Percentiles rank a stretch among this genome's conserved stretches.
These are phyloP conservation scores for Boletus vermiculosoides DNA, from an alignment of 768 basidiomycete species.

Conservation along the genomic window DNA sequence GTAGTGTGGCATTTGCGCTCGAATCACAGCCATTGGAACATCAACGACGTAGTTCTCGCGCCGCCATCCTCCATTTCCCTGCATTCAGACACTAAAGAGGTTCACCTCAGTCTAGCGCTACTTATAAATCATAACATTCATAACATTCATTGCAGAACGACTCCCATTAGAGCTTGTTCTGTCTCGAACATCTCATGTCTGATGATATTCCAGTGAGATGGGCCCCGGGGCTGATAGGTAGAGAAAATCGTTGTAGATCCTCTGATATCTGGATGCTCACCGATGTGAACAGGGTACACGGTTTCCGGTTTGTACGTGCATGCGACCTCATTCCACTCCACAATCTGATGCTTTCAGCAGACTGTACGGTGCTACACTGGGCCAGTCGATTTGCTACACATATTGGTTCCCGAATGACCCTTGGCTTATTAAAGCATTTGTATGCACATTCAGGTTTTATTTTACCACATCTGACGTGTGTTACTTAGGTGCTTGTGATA, in stretches of 20 bases:
- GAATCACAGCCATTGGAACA: no score
- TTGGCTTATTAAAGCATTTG: background rate
- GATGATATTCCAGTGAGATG: no score
- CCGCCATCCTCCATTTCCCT: no score
- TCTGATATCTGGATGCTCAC: no score
- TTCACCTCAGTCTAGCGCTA: background rate
- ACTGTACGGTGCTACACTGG: slow-evolving; percentile 15
- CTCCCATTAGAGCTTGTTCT: no score
- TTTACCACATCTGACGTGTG: background rate
- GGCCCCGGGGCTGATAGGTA: no score
- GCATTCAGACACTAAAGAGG: background rate
- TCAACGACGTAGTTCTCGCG: background rate
- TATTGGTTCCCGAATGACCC: slow-evolving; percentile 14
- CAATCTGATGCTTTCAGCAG: background rate
- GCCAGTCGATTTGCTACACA: slow-evolving; percentile 7
- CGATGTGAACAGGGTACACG: no score
- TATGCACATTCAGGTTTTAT: background rate
- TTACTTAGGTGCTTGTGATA: background rate
- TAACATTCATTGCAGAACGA: background rate
- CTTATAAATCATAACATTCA: no score
- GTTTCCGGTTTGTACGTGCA: no score
- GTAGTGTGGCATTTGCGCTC: no score
- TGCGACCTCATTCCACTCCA: background rate
- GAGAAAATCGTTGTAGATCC: no score
- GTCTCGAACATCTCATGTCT: no score